Conservation (phyloP, 352 stramenopile species). For the Pythium myriotylum region DNA sequence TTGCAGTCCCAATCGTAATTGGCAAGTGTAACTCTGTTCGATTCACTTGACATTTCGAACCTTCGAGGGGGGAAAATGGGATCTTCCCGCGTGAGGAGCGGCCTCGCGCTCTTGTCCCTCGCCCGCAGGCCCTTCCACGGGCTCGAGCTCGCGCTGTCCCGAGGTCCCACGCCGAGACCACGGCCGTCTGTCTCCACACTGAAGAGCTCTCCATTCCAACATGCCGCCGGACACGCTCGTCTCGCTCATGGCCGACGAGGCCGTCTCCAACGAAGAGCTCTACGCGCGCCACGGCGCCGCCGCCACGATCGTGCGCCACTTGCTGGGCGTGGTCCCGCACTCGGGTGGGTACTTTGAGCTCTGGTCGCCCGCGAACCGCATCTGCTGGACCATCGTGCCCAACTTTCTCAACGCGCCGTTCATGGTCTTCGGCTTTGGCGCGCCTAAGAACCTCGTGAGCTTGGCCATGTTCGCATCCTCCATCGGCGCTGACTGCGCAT, state of each 20-base stretch:
- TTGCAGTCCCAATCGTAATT: no score
- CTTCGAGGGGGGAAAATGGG: no score
- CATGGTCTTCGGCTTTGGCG: constrained; percentile 2
- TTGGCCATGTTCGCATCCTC: constrained; percentile 14
- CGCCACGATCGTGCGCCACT: constrained; percentile 9
- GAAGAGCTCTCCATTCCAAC: no score
- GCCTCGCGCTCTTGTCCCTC: no score
- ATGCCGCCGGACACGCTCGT: constrained; percentile 12
- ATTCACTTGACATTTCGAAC: no score
- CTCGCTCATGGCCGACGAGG: constrained; percentile 7
- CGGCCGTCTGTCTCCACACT: no score
- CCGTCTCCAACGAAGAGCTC: constrained; percentile 8
- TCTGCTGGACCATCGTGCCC: constrained; percentile 16
- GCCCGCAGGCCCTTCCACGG: no score
- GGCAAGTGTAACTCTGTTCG: no score
- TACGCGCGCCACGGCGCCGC: constrained; percentile 13
- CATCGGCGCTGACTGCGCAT: constrained; percentile 4
- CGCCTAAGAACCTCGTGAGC: constrained; percentile 7
- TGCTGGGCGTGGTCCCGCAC: constrained; percentile 12
- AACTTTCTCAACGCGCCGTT: constrained; percentile 17
- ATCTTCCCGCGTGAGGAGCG: no score
- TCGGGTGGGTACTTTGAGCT: constrained; percentile 12
- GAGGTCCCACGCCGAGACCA: no score
- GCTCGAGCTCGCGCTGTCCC: no score
- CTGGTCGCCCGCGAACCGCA: constrained; percentile 13